A percentile compares a stretch with the other conserved stretches of the same genome.
phyloP scores from a whole-genome alignment of 192 early-diverging fungal genomes.

The Neocallimastix lanati region DNA sequence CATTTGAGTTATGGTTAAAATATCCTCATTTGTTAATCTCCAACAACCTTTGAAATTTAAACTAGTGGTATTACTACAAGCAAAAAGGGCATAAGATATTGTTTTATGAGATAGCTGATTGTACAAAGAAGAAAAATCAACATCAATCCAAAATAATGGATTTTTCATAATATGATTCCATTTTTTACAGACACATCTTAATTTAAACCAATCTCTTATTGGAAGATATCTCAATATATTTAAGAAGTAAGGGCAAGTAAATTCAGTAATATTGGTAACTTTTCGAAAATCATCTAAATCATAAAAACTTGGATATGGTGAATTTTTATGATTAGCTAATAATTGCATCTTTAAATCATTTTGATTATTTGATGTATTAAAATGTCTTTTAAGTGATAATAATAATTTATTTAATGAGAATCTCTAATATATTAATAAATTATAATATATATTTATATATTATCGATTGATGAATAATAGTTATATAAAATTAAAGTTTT shows the following conservation, averaged over 20 bases:
- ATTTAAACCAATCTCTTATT: not conserved
- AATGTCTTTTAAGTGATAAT: not conserved
- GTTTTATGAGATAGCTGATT: constrained; percentile 1
- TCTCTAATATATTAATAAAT: too few species aligned
- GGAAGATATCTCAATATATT: constrained; percentile 1
- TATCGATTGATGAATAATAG: too few species aligned
- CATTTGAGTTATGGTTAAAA: constrained; percentile 7
- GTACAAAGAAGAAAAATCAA: constrained; percentile 14
- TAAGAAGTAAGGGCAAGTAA: not conserved
- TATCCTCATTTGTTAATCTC: constrained; percentile 15
- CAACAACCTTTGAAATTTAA: constrained; percentile 16
- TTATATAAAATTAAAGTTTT: too few species aligned
- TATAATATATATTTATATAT: too few species aligned
- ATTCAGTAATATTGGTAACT: not conserved
- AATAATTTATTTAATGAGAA: not conserved
- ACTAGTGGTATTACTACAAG: constrained; percentile 8
- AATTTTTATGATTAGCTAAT: not conserved
- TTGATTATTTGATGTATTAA: not conserved
- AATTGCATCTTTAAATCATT: not conserved
- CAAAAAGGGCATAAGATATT: constrained; percentile 4
- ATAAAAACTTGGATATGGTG: not conserved
- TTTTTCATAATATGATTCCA: constrained; percentile 14
- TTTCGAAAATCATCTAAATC: not conserved
- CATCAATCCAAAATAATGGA: constrained; percentile 12
- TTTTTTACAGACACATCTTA: not conserved